These are phyloP conservation scores for Aureobasidium lini DNA, from an alignment of 2,329 filamentous ascomycete species.

Conservation along the genomic window DNA sequence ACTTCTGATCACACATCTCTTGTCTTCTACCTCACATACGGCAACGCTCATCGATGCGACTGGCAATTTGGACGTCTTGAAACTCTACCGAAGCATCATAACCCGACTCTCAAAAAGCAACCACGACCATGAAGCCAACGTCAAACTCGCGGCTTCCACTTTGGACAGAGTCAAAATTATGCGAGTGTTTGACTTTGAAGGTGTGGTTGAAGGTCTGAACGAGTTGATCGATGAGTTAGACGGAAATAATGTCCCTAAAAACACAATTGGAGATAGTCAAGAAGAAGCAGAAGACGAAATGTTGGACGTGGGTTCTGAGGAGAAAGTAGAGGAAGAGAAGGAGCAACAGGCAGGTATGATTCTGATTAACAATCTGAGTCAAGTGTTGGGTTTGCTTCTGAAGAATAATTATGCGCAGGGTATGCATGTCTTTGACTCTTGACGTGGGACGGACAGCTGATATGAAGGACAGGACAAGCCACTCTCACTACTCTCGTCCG, in stretches of 20 bases:
- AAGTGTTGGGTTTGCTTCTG: slow-evolving; percentile 30
- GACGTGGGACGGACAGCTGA: not conserved
- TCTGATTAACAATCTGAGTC: slow-evolving; percentile 34
- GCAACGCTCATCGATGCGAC: slow-evolving; percentile 41
- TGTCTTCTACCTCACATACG: slow-evolving; percentile 21
- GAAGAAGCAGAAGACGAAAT: slow-evolving; percentile 28
- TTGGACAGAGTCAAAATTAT: slow-evolving; percentile 42
- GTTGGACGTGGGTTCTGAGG: not conserved
- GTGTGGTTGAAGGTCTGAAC: slow-evolving; percentile 38
- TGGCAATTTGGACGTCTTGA: slow-evolving; percentile 38
- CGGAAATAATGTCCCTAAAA: not conserved
- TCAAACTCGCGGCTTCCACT: slow-evolving; percentile 20
- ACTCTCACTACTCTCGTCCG: slow-evolving; percentile 36
- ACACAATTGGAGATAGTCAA: slow-evolving; percentile 28
- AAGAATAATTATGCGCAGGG: slow-evolving; percentile 32
- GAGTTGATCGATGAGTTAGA: slow-evolving; percentile 36
- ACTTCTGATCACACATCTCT: slow-evolving; percentile 34
- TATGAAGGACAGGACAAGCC: slow-evolving; percentile 28
- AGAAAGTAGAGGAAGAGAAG: not conserved
- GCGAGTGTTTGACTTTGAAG: slow-evolving; percentile 44
- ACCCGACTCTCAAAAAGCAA: not conserved
- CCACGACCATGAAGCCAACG: not conserved
- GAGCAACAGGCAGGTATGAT: slow-evolving; percentile 23
- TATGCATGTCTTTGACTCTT: not conserved
- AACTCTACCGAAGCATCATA: slow-evolving; percentile 26